Conservation (phyloP, 306 rosid species). For the Canavalia gladiata region DNA sequence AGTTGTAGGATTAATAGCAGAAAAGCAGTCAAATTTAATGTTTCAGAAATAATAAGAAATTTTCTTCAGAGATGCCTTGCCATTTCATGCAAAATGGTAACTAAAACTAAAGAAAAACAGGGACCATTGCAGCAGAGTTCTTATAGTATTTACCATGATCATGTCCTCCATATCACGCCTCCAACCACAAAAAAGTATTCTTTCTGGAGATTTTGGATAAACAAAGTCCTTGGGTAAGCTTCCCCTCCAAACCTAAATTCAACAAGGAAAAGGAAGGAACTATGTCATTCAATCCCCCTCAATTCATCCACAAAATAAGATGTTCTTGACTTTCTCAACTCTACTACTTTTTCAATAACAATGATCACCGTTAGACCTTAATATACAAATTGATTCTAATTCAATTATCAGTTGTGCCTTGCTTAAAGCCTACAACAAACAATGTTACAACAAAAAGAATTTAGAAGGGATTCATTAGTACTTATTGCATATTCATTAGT, state of each 20-base stretch:
- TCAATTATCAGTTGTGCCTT: constrained; percentile 13
- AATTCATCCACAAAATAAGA: constrained; percentile 60
- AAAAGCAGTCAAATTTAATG: constrained; percentile 33
- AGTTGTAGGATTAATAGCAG: constrained; percentile 33
- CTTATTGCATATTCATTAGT: neutral
- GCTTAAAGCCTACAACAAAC: constrained; percentile 47
- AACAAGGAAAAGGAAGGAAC: constrained; percentile 49
- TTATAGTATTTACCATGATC: constrained; percentile 78
- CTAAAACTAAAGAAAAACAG: constrained; percentile 44
- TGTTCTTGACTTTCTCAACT: constrained; percentile 52
- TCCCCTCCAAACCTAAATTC: constrained; percentile 93
- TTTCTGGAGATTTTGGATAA: constrained; percentile 81
- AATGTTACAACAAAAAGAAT: constrained; percentile 45
- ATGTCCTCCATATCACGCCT: constrained; percentile 97
- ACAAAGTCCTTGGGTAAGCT: constrained; percentile 82
- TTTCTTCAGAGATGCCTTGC: constrained; percentile 28
- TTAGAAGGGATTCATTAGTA: neutral
- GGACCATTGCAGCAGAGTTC: constrained; percentile 51
- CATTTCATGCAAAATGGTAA: constrained; percentile 46
- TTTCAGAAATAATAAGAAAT: constrained; percentile 16
- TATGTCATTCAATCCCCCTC: constrained; percentile 65
- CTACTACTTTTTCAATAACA: constrained; percentile 58
- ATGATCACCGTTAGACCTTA: constrained; percentile 64
- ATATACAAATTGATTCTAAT: constrained; percentile 56
- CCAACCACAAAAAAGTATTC: constrained; percentile 93